Base-by-base conservation (phyloP, 768 basidiomycete species). In the Agaricus sinodeliciosus region DNA sequence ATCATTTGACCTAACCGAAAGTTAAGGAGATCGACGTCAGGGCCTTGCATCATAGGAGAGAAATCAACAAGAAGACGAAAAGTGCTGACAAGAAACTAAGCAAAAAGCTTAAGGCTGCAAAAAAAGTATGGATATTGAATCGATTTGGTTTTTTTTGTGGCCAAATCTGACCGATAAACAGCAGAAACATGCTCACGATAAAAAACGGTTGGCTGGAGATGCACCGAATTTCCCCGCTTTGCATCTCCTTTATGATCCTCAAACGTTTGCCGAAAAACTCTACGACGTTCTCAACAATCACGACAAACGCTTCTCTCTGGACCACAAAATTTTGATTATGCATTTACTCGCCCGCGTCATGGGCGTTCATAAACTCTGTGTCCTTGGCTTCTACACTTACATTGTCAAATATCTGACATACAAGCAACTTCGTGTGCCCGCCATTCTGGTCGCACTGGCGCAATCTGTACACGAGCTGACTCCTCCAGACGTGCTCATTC, bases 321-420 rank as follows among this genome's bases (percentile, higher is more conserved):
- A 97, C 60, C 96, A 98, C 76, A 97, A 96, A 71, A 87, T 99
- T 52, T 78, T 98, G 57, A 76, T 97, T 65, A 95, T 98, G 92
- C 93, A 96, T 64, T 85, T 99, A 46, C 80, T 98, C 42, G 89
- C 93, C 3, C 85, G 96, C 43, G 87, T 97, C 34, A 94, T 93
- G 82, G 91, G 91, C 26, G 72, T 80, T 2, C 94, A 98, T 73
- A 94, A 93, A 67, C 83, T 95, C 51, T 93, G 87, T 65, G 84
- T 98, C 36, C 85, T 98, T 40, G 81, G 86, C 1, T 96, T 97
- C 70, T 99, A 99, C 74, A 90, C 90, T 11, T 98, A 97, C 72
- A 82, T 96, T 67, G 74, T 94, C 72, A 94, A 90, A 65, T 99
- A 96, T 68, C 82, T 99, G 60, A 81, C 86, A 12, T 83, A 95